phyloP scores from a whole-genome alignment of 495 filamentous ascomycete genomes.

The Trichoderma asperelloides region DNA sequence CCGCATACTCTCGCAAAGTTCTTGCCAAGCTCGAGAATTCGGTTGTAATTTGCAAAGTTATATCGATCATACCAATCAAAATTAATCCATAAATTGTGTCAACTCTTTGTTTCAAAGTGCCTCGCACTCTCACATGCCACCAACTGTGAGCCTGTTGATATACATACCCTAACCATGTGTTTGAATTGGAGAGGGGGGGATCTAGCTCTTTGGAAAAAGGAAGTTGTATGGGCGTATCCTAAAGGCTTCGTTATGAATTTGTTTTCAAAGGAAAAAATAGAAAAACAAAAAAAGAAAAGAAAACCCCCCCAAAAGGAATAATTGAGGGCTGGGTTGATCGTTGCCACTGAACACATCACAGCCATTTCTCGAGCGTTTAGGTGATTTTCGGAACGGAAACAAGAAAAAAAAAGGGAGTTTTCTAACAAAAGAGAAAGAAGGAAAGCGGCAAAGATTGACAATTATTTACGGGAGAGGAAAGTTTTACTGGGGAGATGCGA shows the following conservation, averaged over 20 bases:
- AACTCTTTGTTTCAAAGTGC: constrained; percentile 1
- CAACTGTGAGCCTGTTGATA: constrained; percentile 1
- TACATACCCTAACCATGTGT: not conserved
- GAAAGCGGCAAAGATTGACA: not conserved
- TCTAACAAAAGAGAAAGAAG: not conserved
- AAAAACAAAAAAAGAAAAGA: no score
- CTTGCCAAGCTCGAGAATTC: constrained; percentile 28
- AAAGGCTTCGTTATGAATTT: not conserved
- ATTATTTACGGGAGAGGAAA: not conserved
- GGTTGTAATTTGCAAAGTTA: constrained; percentile 38
- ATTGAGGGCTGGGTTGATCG: not conserved
- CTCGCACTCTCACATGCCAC: constrained; percentile 8
- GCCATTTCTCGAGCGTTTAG: not conserved
- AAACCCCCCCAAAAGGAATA: not conserved
- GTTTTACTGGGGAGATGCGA: not conserved
- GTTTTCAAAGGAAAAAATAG: not conserved
- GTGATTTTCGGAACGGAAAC: not conserved
- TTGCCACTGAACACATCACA: not conserved
- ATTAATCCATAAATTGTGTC: constrained; percentile 11
- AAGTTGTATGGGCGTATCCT: not conserved
- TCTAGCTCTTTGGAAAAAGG: not conserved
- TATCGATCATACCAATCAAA: constrained; percentile 35
- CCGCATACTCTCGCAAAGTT: constrained; percentile 19
- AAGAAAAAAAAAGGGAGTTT: not conserved
- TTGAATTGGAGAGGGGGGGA: not conserved